Base-by-base conservation (phyloP, 176 grass and related monocot genomes). In the Ensete ventricosum region DNA sequence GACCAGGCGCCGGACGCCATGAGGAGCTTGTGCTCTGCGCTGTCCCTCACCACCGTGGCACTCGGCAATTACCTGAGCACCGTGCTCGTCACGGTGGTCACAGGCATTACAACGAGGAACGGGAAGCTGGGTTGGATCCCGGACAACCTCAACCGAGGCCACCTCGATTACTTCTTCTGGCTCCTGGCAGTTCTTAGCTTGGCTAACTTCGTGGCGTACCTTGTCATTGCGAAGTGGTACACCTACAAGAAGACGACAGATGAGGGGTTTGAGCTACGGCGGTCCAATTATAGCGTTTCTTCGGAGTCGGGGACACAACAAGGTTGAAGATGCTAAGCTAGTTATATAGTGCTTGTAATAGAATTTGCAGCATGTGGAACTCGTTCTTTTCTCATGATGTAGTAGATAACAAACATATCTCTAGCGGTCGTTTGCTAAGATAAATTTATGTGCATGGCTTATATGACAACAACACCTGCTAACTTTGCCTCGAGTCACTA, bases 121-220 rank as follows among this genome's bases (percentile, higher is more conserved):
- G 71, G 71, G 53, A 73, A 73, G 20, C 1, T 55, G 26, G 71
- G 71, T 9, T 73, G 71, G 71, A 73, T 73, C 55, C 71, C 71
- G 6, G 71, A 73, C 25, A 73, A 73, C 20, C 51, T 73, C 14
- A 73, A 73, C 53, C 51, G 71, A 55, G 71, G 71, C 1, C 71
- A 73, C 22, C 71, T 73, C 7, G 71, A 73, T 55, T 73, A 73
- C 50, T 73, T 73, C 71, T 73, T 73, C 26, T 73, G 71, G 71
- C 23, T 73, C 14, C n/a, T 73, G 71, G 52, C 71, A 24, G 27
- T 73, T 26, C 71, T 73, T 11, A 55, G 52, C 71, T 9, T 23
- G 0, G 71, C 55, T 1, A 73, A 73, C 20, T 73, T 73, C 55
- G 9, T 55, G 52, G 71, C 17, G 1, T 73, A 73, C 23, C 71